Percentiles rank a stretch among this genome's conserved stretches.
Conservation (phyloP, 1,284 basidiomycete genomes). For the Cystobasidium sp. region DNA sequence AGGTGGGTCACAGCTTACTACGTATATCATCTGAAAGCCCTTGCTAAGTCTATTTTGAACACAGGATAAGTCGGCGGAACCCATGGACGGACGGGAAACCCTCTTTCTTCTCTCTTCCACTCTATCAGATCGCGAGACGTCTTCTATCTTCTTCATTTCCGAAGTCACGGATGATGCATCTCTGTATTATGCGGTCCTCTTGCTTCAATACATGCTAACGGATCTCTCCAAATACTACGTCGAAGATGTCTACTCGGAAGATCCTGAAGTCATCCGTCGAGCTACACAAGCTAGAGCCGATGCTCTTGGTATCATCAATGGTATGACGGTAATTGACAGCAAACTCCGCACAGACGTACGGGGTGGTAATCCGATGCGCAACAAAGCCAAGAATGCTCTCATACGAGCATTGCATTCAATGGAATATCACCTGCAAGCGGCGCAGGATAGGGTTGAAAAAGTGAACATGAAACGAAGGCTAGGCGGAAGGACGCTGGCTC, state of each 20-base stretch:
- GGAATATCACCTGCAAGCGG: slow-evolving; percentile 32
- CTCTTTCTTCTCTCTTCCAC: not conserved
- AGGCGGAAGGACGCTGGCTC: slow-evolving; percentile 1
- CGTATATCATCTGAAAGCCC: not conserved
- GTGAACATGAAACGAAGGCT: slow-evolving; percentile 6
- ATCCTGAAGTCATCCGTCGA: not conserved
- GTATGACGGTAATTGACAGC: slow-evolving; percentile 24
- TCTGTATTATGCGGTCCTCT: slow-evolving; percentile 30
- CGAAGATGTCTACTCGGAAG: slow-evolving; percentile 6
- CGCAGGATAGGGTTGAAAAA: slow-evolving; percentile 3
- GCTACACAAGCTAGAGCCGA: slow-evolving; percentile 16
- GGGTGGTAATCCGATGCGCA: slow-evolving; percentile 20
- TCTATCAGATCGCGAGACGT: not conserved
- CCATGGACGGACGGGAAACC: not conserved
- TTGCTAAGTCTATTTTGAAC: not conserved
- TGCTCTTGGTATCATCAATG: not conserved
- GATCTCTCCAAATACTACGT: slow-evolving; percentile 22
- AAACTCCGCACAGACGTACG: slow-evolving; percentile 30
- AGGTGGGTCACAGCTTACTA: not conserved
- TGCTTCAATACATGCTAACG: slow-evolving; percentile 25
- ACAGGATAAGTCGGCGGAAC: not conserved
- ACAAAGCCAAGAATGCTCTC: slow-evolving; percentile 43
- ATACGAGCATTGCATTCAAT: slow-evolving; percentile 21
- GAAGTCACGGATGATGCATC: slow-evolving; percentile 1
- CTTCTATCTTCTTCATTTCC: slow-evolving; percentile 10